Percentiles rank a stretch among this genome's conserved stretches.
phyloP scores from a whole-genome alignment of 768 basidiomycete species.

The Mycena pura region DNA sequence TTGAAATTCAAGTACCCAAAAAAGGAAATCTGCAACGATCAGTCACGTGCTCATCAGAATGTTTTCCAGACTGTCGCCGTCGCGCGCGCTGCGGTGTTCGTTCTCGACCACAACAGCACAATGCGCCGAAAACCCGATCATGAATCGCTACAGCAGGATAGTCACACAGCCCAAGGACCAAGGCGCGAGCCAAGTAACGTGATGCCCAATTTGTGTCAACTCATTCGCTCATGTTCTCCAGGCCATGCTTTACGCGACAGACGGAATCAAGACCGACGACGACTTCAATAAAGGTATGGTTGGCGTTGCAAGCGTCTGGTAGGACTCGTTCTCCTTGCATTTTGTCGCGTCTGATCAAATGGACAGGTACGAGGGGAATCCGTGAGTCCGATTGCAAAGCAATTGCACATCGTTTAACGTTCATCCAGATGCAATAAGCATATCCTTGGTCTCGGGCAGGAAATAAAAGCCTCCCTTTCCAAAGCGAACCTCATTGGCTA shows the following conservation, averaged over 20 bases:
- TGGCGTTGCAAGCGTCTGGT: slow-evolving; percentile 97
- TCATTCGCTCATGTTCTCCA: slow-evolving; percentile 40
- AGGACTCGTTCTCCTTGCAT: slow-evolving; percentile 37
- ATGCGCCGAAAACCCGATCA: slow-evolving; percentile 49
- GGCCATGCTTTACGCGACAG: slow-evolving; percentile 99
- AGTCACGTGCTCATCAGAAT: neutral
- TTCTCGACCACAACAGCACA: slow-evolving; percentile 40
- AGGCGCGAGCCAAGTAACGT: slow-evolving; percentile 87
- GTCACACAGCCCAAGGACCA: slow-evolving; percentile 94
- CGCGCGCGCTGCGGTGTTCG: slow-evolving; percentile 10
- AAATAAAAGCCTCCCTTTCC: slow-evolving; percentile 81
- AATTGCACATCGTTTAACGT: neutral
- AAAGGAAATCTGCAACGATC: too few species aligned
- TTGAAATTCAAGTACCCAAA: too few species aligned
- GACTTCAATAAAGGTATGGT: slow-evolving; percentile 98
- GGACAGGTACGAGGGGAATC: slow-evolving; percentile 96
- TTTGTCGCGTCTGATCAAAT: slow-evolving; percentile 19
- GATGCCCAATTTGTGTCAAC: slow-evolving; percentile 9
- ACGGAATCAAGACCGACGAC: slow-evolving; percentile 77
- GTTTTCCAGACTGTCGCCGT: slow-evolving; percentile 7
- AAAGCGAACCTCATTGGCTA: slow-evolving; percentile 85
- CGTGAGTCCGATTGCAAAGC: slow-evolving; percentile 64
- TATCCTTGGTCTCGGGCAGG: slow-evolving; percentile 85
- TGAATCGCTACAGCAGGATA: slow-evolving; percentile 77
- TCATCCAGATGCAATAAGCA: slow-evolving; percentile 89